Evolutionary conservation across 2,329 filamentous ascomycete species (phyloP), one percentile per base, ranked within the genome.

Genomic region (Botrytis sinoallii): DNA sequence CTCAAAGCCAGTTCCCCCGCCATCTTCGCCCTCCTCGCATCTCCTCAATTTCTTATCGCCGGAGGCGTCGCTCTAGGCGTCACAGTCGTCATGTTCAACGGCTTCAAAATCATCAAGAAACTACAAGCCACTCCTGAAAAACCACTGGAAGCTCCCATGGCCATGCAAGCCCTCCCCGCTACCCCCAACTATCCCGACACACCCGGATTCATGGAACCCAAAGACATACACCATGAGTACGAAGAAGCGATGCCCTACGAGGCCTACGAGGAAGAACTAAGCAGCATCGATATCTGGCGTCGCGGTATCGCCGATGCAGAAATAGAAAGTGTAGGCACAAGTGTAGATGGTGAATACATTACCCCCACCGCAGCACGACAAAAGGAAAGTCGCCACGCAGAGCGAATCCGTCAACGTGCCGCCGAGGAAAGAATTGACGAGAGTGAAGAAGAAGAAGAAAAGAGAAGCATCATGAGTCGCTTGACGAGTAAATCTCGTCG

Each of bases 71-170:
- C 93, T 0, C 90, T 97, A 0, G 96, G 96, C 22, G 91, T 97
- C n/a, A 98, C 96, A 0, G 91, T 98, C 14, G 93, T 99, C 79
- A 95, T 96, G 82, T 93, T 99, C 75, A 96, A 96, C 71, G 95
- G 96, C 8, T 98, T 94, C 88, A 98, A 97, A 84, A 98, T 99
- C 82, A 91, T 99, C 83, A 97, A 98, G 86, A 91, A 90, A 78
- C 93, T 98, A 77, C 85, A 86, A 79, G 77, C 79, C 52, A 78
- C 74, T n/a, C 65, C 65, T 0, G 74, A 74, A 4, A 76, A 75
- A 55, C 75, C 74, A 25, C 73, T 79, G n/a, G 77, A 77, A 10
- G 76, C 75, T 66, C 74, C 74, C 0, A 70, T 71, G 32, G 72
- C 66, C 32, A 64, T 73, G 57, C 57, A 69, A 25, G 66, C 65